Evolutionary conservation across 2,329 filamentous ascomycete genomes (phyloP).

Genomic region (Xylariaceae sp.): DNA sequence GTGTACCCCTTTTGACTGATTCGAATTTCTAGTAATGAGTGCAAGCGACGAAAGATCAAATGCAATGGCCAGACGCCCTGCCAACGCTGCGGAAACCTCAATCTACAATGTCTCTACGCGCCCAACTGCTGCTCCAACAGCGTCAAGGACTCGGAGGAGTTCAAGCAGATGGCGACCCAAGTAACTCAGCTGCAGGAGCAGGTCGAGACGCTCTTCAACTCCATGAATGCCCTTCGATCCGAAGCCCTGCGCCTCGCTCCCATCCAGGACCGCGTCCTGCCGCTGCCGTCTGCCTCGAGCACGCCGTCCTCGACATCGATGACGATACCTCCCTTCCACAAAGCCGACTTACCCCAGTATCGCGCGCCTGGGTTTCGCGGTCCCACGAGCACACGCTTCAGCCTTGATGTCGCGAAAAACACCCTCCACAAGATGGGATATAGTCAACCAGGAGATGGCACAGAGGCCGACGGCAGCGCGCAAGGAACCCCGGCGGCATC

Average conservation of each 20-base stretch:
- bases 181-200: constrained; percentile 76
- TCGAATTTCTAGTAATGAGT: constrained; percentile 55
- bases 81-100: constrained; percentile 64
- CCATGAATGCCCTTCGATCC: constrained; percentile 62
- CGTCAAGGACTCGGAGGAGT: constrained; percentile 92
- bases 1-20: background rate
- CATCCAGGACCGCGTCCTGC: constrained; percentile 29
- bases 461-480: constrained; percentile 54
- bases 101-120: constrained; percentile 61
- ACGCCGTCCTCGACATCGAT: constrained; percentile 40
- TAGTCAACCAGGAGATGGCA: constrained; percentile 54
- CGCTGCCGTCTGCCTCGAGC: constrained; percentile 33
- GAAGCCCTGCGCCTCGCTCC: constrained; percentile 39
- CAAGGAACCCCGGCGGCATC: constrained; percentile 30
- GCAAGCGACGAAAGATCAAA: constrained; percentile 71
- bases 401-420: constrained; percentile 79
- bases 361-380: constrained; percentile 70
- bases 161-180: constrained; percentile 73
- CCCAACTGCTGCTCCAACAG: constrained; percentile 65
- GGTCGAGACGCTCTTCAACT: constrained; percentile 71
- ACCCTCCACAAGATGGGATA: constrained; percentile 90
- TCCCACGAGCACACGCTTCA: constrained; percentile 81
- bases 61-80: constrained; percentile 69
- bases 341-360: constrained; percentile 43
- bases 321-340: constrained; percentile 36